phyloP scores from a whole-genome alignment of 2,329 filamentous ascomycete species.

The Aureobasidium uvarum region DNA sequence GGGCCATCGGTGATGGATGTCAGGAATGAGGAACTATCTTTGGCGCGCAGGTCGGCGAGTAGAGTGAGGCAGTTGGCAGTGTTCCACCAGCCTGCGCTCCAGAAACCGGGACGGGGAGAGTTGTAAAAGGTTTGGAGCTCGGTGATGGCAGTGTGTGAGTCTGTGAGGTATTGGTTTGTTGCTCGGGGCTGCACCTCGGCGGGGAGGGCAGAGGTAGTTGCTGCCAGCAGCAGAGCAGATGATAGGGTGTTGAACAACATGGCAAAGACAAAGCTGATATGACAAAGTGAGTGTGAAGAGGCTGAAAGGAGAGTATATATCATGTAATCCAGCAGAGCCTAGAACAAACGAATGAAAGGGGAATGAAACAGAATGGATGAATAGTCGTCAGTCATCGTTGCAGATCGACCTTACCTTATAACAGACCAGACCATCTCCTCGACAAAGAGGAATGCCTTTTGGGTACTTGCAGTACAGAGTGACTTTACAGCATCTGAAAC shows the following conservation, averaged over 20 bases:
- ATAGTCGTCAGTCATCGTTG: constrained; percentile 4
- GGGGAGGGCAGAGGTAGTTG: constrained; percentile 17
- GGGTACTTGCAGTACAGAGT: background rate
- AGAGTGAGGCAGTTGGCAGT: constrained; percentile 26
- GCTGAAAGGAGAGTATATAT: constrained; percentile 3
- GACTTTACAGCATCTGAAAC: constrained; percentile 9
- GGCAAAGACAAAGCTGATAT: background rate
- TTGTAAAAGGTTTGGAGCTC: constrained; percentile 27
- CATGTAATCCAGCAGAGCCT: background rate
- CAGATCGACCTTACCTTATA: constrained; percentile 4
- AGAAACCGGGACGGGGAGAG: constrained; percentile 12
- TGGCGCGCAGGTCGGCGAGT: constrained; percentile 26
- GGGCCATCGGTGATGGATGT: constrained; percentile 24
- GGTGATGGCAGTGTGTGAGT: constrained; percentile 25
- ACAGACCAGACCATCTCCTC: background rate
- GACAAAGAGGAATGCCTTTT: background rate
- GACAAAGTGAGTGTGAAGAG: background rate
- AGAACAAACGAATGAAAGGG: background rate
- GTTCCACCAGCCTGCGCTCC: constrained; percentile 28
- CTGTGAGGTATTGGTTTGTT: constrained; percentile 14
- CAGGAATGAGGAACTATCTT: constrained; percentile 23
- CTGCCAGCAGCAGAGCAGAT: constrained; percentile 16
- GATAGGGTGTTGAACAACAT: constrained; percentile 1
- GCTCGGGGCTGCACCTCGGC: background rate
- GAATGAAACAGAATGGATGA: constrained; percentile 6